Evolutionary conservation across 1,284 basidiomycete species (phyloP).

Genomic region (Coniophora puteana): DNA sequence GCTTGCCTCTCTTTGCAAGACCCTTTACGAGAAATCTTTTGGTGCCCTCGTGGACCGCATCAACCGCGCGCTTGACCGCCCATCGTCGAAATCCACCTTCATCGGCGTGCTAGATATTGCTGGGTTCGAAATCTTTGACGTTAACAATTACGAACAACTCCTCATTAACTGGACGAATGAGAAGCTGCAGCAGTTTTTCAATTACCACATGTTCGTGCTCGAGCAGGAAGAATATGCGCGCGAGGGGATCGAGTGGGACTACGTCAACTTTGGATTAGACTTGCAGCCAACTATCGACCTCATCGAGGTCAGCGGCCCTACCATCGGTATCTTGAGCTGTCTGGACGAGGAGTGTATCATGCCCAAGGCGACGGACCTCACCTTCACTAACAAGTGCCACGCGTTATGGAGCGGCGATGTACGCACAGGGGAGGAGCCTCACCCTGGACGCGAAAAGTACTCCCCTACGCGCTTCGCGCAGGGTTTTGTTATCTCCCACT

Average conservation of each 20-base stretch:
- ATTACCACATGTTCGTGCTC: constrained; percentile 99
- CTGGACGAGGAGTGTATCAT: constrained; percentile 99
- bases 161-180: constrained; percentile 99
- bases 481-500: constrained; percentile 96
- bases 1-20: constrained; percentile 91
- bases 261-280: constrained; percentile 97
- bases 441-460: constrained; percentile 82
- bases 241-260: constrained; percentile 98
- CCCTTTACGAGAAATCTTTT: constrained; percentile 97
- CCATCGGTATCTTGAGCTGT: constrained; percentile 90
- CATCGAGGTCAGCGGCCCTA: constrained; percentile 76
- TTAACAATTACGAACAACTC: constrained; percentile 95
- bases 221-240: constrained; percentile 99
- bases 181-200: constrained; percentile 96
- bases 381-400: constrained; percentile 92
- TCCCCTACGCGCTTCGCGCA: constrained; percentile 86
- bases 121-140: constrained; percentile 95
- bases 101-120: constrained; percentile 99
- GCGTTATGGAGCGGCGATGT: constrained; percentile 60
- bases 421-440: constrained; percentile 48
- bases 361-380: constrained; percentile 95
- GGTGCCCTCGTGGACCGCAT: constrained; percentile 92
- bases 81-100: constrained; percentile 90
- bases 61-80: constrained; percentile 91
- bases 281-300: constrained; percentile 98